These are phyloP conservation scores for Triticum dicoccoides DNA, from an alignment of 176 grass and related monocot species.

Conservation along the genomic window DNA sequence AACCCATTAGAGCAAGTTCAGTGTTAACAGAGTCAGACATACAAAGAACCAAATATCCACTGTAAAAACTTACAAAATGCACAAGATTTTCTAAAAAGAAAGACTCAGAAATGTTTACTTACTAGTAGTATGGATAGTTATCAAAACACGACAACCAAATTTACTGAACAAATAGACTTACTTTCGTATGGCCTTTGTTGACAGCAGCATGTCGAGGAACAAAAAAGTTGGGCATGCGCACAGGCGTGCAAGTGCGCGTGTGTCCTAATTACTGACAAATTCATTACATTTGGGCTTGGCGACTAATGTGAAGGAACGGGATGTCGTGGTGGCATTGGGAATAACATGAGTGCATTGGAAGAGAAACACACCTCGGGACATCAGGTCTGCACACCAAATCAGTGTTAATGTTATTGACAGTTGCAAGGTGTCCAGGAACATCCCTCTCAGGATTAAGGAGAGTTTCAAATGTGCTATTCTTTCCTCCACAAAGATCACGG, in stretches of 20 bases:
- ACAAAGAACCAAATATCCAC: neutral
- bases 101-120: neutral
- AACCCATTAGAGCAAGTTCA: neutral
- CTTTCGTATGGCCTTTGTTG: neutral
- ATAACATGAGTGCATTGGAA: neutral
- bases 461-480: conserved; percentile 77
- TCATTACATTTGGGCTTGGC: neutral
- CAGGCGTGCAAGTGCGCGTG: neutral
- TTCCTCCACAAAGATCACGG: conserved; percentile 73
- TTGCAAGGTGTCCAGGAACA: neutral
- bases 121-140: conserved; percentile 2
- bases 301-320: too few relatives aligned
- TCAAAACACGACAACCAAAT: neutral
- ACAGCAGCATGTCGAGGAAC: neutral
- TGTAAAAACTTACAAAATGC: neutral
- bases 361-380: conserved; percentile 57
- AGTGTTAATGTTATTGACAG: conserved; percentile 35
- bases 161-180: neutral
- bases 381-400: conserved; percentile 58
- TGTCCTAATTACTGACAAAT: neutral
- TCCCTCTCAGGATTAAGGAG: conserved; percentile 65
- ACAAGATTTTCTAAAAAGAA: neutral
- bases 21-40: neutral
- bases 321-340: neutral
- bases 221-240: neutral